phyloP scores from a whole-genome alignment of 2,329 filamentous ascomycete species.

The Venturia nashicola region DNA sequence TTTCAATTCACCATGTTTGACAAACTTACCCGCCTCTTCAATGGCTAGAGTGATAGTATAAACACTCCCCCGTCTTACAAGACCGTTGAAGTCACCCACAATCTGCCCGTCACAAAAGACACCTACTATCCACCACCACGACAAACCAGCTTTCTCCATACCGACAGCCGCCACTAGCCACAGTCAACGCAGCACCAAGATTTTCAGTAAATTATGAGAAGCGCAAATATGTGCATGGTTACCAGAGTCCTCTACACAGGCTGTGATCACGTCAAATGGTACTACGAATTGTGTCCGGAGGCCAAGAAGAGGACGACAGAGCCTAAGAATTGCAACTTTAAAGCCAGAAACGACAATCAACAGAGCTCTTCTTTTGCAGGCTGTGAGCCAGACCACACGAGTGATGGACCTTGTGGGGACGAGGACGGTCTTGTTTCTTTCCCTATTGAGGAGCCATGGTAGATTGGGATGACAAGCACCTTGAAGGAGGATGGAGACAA shows the following conservation, averaged over 20 bases:
- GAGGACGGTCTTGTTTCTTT: conserved; percentile 1
- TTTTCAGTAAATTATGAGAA: background rate
- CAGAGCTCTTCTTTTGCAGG: background rate
- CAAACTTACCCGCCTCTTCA: no score
- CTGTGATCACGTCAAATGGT: background rate
- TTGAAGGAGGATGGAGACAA: background rate
- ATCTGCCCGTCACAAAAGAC: no score
- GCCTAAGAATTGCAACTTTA: background rate
- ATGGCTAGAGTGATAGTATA: no score
- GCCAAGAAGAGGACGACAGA: background rate
- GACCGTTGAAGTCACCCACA: no score
- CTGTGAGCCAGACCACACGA: background rate
- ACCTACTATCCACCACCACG: no score
- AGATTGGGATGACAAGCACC: background rate
- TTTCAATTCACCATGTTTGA: no score
- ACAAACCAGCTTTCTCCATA: no score
- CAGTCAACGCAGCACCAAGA: background rate
- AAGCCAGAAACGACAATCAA: background rate
- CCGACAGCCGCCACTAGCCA: no score
- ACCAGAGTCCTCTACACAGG: background rate
- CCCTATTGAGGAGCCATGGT: background rate
- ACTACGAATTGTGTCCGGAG: background rate
- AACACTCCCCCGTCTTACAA: no score
- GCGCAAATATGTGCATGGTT: background rate
- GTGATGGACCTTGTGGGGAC: background rate